phyloP scores from a whole-genome alignment of 1,284 basidiomycete genomes.

The Xerocomus minutiporus region DNA sequence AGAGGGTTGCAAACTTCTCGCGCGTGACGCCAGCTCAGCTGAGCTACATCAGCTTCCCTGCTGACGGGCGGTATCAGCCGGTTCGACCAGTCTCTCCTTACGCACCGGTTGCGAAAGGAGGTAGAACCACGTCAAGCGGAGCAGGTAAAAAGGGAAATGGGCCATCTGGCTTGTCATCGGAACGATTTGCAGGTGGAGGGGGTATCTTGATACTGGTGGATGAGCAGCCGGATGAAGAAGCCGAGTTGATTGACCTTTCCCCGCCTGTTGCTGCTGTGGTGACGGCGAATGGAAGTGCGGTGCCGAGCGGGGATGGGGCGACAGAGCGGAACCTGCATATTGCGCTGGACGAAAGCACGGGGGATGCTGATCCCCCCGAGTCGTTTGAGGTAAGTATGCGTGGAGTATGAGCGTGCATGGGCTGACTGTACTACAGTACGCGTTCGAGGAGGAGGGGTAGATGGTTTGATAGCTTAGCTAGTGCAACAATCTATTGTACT shows the following conservation, averaged over 20 bases:
- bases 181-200: constrained; percentile 71
- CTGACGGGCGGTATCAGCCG: constrained; percentile 81
- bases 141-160: constrained; percentile 26
- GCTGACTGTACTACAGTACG: constrained; percentile 19
- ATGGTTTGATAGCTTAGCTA: no score
- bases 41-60: constrained; percentile 77
- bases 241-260: constrained; percentile 72
- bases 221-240: constrained; percentile 57
- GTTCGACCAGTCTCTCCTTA: constrained; percentile 74
- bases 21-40: constrained; percentile 91
- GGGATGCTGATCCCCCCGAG: constrained; percentile 75
- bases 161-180: constrained; percentile 35
- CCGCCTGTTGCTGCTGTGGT: constrained; percentile 32
- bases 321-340: constrained; percentile 45
- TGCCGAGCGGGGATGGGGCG: constrained; percentile 22
- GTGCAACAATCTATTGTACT: not conserved
- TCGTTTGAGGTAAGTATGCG: constrained; percentile 76
- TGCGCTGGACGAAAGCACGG: constrained; percentile 62
- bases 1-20: constrained; percentile 83
- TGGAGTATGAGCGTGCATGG: constrained; percentile 39
- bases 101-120: constrained; percentile 35
- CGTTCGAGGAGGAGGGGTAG: constrained; percentile 13
- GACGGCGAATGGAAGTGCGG: constrained; percentile 26
- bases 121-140: constrained; percentile 33
- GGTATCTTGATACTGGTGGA: constrained; percentile 81